Percentiles rank a stretch among this genome's conserved stretches.
These are phyloP conservation scores for Pyrenopolyporus hunteri DNA, from an alignment of 495 filamentous ascomycete genomes.

Conservation along the genomic window DNA sequence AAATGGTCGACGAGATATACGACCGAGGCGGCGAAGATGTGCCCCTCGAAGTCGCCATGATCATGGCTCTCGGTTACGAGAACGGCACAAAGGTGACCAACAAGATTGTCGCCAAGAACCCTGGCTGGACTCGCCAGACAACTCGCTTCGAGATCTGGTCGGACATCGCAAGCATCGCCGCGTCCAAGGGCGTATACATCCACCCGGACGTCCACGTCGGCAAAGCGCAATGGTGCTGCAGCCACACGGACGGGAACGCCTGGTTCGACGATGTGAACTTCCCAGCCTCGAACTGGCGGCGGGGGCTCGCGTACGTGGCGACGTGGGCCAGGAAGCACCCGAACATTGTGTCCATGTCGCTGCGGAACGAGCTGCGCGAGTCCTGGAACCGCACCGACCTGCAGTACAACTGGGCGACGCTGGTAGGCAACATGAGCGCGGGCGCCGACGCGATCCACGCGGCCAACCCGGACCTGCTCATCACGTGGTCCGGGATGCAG, in stretches of 20 bases:
- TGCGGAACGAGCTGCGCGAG: conserved; percentile 61
- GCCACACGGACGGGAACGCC: conserved; percentile 57
- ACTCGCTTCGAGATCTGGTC: conserved; percentile 53
- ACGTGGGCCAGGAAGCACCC: conserved; percentile 53
- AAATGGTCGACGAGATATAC: conserved; percentile 64
- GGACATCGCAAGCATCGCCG: conserved; percentile 50
- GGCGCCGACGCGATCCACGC: conserved; percentile 54
- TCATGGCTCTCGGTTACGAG: conserved; percentile 48
- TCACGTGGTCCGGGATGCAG: conserved; percentile 62
- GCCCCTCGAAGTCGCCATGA: conserved; percentile 50
- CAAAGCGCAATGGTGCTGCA: conserved; percentile 64
- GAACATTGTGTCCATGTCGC: conserved; percentile 54
- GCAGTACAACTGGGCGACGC: conserved; percentile 59
- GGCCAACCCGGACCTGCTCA: conserved; percentile 58
- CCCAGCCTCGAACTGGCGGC: conserved; percentile 55
- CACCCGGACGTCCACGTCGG: conserved; percentile 64
- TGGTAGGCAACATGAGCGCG: conserved; percentile 56
- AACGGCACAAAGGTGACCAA: conserved; percentile 55
- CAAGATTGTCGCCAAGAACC: conserved; percentile 53
- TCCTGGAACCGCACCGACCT: conserved; percentile 39
- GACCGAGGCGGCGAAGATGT: conserved; percentile 55
- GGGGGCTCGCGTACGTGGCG: conserved; percentile 58
- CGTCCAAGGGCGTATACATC: conserved; percentile 55
- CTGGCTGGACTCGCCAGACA: conserved; percentile 50
- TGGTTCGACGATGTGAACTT: conserved; percentile 65